These are phyloP conservation scores for Meyerozyma sp. DNA, from an alignment of 1,139 yeast genomes.

Conservation along the genomic window DNA sequence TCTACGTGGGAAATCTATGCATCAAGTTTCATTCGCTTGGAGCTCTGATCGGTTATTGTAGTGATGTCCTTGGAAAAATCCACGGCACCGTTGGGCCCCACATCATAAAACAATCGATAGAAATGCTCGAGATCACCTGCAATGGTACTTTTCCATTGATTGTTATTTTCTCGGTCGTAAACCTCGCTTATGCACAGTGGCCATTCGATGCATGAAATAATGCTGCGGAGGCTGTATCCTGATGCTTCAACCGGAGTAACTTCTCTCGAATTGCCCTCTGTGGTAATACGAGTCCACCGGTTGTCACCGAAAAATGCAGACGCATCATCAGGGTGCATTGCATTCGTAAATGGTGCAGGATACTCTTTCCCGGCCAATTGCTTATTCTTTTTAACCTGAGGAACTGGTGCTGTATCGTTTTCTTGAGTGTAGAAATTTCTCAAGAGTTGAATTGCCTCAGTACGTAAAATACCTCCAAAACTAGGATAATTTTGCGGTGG, in stretches of 20 bases:
- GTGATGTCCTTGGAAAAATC: background rate
- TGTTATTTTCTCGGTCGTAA: background rate
- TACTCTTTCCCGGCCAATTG: slow-evolving; percentile 63
- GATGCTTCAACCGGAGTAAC: slow-evolving; percentile 2
- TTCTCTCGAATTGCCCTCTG: background rate
- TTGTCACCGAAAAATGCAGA: slow-evolving; percentile 44
- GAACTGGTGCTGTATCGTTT: slow-evolving; percentile 79
- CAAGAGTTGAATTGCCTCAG: slow-evolving; percentile 76
- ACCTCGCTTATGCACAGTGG: slow-evolving; percentile 1
- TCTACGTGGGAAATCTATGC: background rate
- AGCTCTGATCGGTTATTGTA: background rate
- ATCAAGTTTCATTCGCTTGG: background rate
- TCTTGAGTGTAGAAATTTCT: slow-evolving; percentile 82
- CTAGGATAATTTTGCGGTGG: slow-evolving; percentile 38
- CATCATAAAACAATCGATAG: background rate
- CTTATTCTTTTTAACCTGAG: slow-evolving; percentile 70
- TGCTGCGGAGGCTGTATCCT: background rate
- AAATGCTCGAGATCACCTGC: background rate
- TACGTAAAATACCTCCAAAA: slow-evolving; percentile 73
- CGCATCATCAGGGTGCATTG: slow-evolving; percentile 40
- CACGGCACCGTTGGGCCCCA: background rate
- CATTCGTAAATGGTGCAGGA: slow-evolving; percentile 39
- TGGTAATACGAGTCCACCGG: slow-evolving; percentile 10
- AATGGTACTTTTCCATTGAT: background rate
- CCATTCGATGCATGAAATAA: background rate